Evolutionary conservation across 148 eudicot species (phyloP), one percentile per base, ranked within the genome.

Genomic region (Camellia granthamiana): DNA sequence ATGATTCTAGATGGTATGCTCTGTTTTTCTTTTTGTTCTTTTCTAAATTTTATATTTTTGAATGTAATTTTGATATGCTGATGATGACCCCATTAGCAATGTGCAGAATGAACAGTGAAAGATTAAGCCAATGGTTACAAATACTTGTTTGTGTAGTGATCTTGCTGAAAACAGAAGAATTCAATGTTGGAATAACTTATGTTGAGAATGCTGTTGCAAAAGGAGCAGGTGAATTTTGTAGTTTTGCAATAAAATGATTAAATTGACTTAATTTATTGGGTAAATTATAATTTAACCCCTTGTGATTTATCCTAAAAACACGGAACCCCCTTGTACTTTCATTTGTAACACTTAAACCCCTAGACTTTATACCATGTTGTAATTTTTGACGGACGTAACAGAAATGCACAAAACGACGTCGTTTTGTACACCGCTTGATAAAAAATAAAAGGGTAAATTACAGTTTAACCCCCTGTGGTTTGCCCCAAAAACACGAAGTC

Each of bases 121-220:
- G 55, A 52, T 30, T 78, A 66, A 67, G 42, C 64, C 81, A 80
- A 83, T 89, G 88, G 89, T 38, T 88, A 21, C 67, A 46, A 82
- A 56, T 85, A 42, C 16, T 88, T 46, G 84, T 75, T 42, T 84
- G 79, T 77, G 41, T 78, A 30, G 47, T 90, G 52, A 76, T 85
- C 69, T 74, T 86, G 79, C n/a, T 81, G 78, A 81, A 69, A 87
- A 72, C 88, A 79, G 81, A 92, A 71, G 86, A 87, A 47, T 83
- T 82, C 60, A 68, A 74, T 82, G 96, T 90, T 77, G 85, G 84
- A 67, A 94, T 94, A 63, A 92, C 92, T 44, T 88, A 84, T 81
- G 81, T 94, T 77, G 74, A 86, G 64, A 86, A 66, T 86, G 98
- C 98, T 23, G 94, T 92, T 46, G 91, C 91, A 10, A 92, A 92